A percentile compares a stretch with the other conserved stretches of the same genome.
These are phyloP conservation scores for Nicotiana benthamiana DNA, from an alignment of 257 asterid species.

Conservation along the genomic window DNA sequence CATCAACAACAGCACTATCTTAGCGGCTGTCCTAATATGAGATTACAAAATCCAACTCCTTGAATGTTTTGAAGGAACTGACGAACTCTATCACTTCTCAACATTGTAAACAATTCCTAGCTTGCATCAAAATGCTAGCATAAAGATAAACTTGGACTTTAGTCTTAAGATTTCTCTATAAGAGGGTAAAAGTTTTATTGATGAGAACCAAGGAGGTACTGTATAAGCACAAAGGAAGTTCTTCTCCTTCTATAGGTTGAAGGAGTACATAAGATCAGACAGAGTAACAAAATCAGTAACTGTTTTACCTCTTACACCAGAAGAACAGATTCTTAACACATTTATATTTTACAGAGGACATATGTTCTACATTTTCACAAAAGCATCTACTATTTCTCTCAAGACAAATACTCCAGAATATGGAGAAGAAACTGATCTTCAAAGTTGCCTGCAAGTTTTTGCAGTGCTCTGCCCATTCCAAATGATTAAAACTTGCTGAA, in stretches of 20 bases:
- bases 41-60: neutral
- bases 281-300: neutral
- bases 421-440: too few relatives aligned
- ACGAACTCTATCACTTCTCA: neutral
- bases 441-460: too few relatives aligned
- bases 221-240: neutral
- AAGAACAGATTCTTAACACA: neutral
- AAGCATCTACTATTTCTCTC: neutral
- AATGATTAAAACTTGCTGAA: too few relatives aligned
- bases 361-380: neutral
- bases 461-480: too few relatives aligned
- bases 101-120: neutral
- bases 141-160: neutral
- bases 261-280: neutral
- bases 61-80: neutral
- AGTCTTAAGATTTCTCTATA: neutral
- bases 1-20: neutral
- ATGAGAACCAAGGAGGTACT: neutral
- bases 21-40: neutral
- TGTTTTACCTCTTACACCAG: neutral
- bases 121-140: neutral
- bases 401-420: neutral
- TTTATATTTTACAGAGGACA: neutral
- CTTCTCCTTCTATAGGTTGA: neutral
- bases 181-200: neutral